phyloP scores from a whole-genome alignment of 2,329 filamentous ascomycete species.

The Davidsoniella australis region DNA sequence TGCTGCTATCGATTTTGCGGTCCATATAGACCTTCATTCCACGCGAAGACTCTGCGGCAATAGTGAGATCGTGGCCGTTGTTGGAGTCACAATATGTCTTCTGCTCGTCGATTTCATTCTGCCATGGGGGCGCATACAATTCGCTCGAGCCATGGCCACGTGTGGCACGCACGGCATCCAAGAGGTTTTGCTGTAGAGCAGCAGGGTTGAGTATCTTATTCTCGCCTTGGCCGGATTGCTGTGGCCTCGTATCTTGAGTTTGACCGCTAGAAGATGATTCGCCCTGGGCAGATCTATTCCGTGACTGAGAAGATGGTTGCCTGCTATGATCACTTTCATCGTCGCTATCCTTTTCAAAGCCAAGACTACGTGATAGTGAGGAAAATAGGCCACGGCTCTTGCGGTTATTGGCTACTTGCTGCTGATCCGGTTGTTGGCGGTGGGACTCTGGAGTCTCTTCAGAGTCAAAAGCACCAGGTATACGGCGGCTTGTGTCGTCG shows the following conservation, averaged over 20 bases:
- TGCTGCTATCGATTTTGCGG: constrained; percentile 27
- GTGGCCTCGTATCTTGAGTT: no score
- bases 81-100: constrained; percentile 72
- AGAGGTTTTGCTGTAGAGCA: constrained; percentile 50
- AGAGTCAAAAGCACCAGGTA: constrained; percentile 11
- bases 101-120: constrained; percentile 58
- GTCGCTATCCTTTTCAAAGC: constrained; percentile 38
- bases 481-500: constrained; percentile 18
- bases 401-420: constrained; percentile 17
- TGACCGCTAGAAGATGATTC: neutral
- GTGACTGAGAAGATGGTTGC: neutral
- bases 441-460: neutral
- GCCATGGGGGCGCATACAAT: constrained; percentile 56
- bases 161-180: constrained; percentile 63
- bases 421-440: neutral
- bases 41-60: constrained; percentile 51
- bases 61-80: constrained; percentile 54
- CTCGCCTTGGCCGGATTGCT: constrained; percentile 17
- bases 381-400: constrained; percentile 47
- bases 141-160: constrained; percentile 56
- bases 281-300: constrained; percentile 1
- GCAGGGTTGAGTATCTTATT: constrained; percentile 42
- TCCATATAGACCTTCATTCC: constrained; percentile 60
- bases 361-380: constrained; percentile 48
- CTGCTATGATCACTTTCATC: constrained; percentile 22